Base-by-base conservation (phyloP, 495 filamentous ascomycete species). In the Rhypophila decipiens region DNA sequence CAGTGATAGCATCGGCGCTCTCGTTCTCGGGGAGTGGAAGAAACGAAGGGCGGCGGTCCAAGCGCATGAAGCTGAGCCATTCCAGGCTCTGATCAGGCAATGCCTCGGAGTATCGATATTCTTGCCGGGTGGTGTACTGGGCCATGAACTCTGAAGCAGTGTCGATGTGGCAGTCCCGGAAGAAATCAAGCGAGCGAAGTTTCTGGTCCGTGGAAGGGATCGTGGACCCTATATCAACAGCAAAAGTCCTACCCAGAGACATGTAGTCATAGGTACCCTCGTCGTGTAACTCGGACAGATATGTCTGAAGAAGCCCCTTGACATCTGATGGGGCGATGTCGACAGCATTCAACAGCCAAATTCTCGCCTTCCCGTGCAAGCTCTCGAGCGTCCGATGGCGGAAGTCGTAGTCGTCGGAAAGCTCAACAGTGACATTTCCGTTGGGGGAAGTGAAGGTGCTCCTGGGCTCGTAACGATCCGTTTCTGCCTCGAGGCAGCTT, bases 111-210 rank as follows among this genome's bases (percentile, higher is more conserved):
- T 87, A 86, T 23, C 87, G 80, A 61, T 97, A 97, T 55, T 89
- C 89, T 60, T 97, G 94, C 8, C 93, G 86, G 19, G 87, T 93
- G n/a, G 90, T 96, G 58, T 97, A 96, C 59, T 96, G 88, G 24
- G 90, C 87, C 60, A 97, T 84, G 55, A 98, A 95, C 62, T 96
- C 90, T 12, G 91, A 96, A 11, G 88, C 90, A 12, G 90, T 84
- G 56, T 97, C 93, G 51, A 95, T 81, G 39, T 80, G 80, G 17
- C 76, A 78, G 24, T 80, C 76, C 10, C 83, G 78, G 48, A 87
- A 76, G 23, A 68, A 73, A 44, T 95, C 87, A 21, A 95, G 83
- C 5, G 85, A 82, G 60, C 77, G 77, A 15, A 98, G 75, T 43
- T 87, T 79, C 51, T 93, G 90, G 64, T 98, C 90, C 22, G 85